A percentile compares a stretch with the other conserved stretches of the same genome.
Evolutionary conservation across 352 stramenopile species (phyloP).

Genomic region (Phytophthora idaei): DNA sequence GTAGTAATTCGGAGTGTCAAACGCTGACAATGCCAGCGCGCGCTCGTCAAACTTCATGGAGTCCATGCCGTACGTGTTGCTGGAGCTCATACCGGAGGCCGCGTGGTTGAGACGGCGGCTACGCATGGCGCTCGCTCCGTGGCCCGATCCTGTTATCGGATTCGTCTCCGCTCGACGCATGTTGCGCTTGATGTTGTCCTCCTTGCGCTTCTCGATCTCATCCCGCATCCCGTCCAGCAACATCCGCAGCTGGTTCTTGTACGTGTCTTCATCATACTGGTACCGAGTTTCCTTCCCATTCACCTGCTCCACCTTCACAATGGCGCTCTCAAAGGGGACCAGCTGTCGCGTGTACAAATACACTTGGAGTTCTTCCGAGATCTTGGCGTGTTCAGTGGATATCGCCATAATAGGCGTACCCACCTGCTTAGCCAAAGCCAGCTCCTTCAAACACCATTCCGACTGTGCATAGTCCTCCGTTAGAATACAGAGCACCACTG

Average conservation of each 20-base stretch:
- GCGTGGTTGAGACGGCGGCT: slow-evolving; percentile 31
- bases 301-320: slow-evolving; percentile 53
- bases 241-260: slow-evolving; percentile 72
- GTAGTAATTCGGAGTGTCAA: slow-evolving; percentile 39
- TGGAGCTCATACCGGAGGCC: slow-evolving; percentile 37
- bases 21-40: slow-evolving; percentile 32
- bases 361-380: slow-evolving; percentile 86
- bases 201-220: slow-evolving; percentile 85
- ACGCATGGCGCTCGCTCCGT: slow-evolving; percentile 16
- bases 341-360: slow-evolving; percentile 87
- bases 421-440: slow-evolving; percentile 82
- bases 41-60: slow-evolving; percentile 60
- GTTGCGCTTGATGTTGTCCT: slow-evolving; percentile 61
- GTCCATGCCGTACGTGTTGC: slow-evolving; percentile 37
- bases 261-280: slow-evolving; percentile 69
- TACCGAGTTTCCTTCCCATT: slow-evolving; percentile 58
- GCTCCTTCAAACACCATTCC: slow-evolving; percentile 82
- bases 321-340: slow-evolving; percentile 77
- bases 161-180: slow-evolving; percentile 50
- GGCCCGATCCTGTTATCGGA: slow-evolving; percentile 26
- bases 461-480: slow-evolving; percentile 79
- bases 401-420: slow-evolving; percentile 81
- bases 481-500: slow-evolving; percentile 77
- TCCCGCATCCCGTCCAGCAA: slow-evolving; percentile 80
- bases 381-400: slow-evolving; percentile 68